A percentile compares a stretch with the other conserved stretches of the same genome.
Evolutionary conservation across 805 yeast species (phyloP).

Genomic region (Komagataella kurtzmanii): DNA sequence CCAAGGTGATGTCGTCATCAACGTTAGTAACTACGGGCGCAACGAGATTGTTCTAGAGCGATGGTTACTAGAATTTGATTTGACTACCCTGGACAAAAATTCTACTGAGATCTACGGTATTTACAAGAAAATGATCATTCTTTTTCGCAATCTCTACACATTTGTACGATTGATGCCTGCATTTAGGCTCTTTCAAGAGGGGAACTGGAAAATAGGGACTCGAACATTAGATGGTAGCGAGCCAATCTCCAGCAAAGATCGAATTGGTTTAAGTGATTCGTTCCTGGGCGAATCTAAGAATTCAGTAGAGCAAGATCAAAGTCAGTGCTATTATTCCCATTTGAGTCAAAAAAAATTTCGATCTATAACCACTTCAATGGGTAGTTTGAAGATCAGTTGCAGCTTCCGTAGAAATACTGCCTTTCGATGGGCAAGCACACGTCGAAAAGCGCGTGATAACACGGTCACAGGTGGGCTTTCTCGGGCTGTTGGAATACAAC

Average conservation of each 20-base stretch:
- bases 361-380: constrained; percentile 66
- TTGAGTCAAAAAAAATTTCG: constrained; percentile 48
- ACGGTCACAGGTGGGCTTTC: neutral
- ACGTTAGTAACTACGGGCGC: neutral
- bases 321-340: constrained; percentile 22
- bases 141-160: constrained; percentile 65
- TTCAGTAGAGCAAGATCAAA: constrained; percentile 7
- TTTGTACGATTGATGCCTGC: constrained; percentile 59
- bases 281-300: constrained; percentile 7
- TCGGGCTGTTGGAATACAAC: neutral
- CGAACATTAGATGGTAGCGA: constrained; percentile 64
- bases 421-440: constrained; percentile 25
- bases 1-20: neutral
- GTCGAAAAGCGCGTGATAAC: neutral
- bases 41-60: constrained; percentile 83
- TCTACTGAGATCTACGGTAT: constrained; percentile 48
- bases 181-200: constrained; percentile 28
- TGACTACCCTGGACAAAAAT: constrained; percentile 21
- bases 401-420: constrained; percentile 45
- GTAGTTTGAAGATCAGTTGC: constrained; percentile 56
- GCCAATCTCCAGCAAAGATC: constrained; percentile 68
- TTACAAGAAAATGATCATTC: constrained; percentile 60
- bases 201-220: constrained; percentile 34
- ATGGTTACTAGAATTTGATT: constrained; percentile 79
- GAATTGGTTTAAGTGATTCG: constrained; percentile 66